These are phyloP conservation scores for Sugiyamaella valdiviana DNA, from an alignment of 805 yeast species.

Conservation along the genomic window DNA sequence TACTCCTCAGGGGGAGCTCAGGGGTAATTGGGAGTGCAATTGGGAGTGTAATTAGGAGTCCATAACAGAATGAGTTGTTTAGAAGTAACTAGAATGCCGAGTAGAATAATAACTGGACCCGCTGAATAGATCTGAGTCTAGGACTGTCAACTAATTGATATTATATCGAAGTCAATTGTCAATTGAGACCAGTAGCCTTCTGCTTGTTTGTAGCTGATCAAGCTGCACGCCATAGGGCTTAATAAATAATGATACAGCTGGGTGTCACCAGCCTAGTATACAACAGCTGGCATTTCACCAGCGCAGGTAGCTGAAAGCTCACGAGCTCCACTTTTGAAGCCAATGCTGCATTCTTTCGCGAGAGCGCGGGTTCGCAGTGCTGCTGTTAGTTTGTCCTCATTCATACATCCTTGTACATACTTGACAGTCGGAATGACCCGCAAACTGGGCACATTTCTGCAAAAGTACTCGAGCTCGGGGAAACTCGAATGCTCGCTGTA, in stretches of 20 bases:
- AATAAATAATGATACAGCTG: too few relatives aligned
- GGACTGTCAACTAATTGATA: too few relatives aligned
- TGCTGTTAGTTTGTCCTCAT: background rate
- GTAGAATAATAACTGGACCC: too few relatives aligned
- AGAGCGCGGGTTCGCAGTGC: background rate
- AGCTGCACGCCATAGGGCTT: too few relatives aligned
- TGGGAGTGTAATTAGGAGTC: too few relatives aligned
- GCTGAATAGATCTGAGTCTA: too few relatives aligned
- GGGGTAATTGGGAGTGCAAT: background rate
- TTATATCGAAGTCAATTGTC: too few relatives aligned
- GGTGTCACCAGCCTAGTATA: too few relatives aligned
- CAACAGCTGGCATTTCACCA: too few relatives aligned
- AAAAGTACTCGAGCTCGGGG: conserved; percentile 66
- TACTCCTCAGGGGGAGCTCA: background rate
- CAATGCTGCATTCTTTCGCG: conserved; percentile 9
- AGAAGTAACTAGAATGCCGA: background rate
- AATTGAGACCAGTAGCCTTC: too few relatives aligned
- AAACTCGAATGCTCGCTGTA: conserved; percentile 94
- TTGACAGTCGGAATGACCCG: conserved; percentile 74
- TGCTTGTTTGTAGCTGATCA: too few relatives aligned
- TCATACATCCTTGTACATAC: background rate
- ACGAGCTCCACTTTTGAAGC: conserved; percentile 9
- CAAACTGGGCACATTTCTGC: conserved; percentile 44
- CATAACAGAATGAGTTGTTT: background rate
- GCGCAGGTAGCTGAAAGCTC: too few relatives aligned